phyloP scores from a whole-genome alignment of 176 grass and related monocot genomes.

The Melocanna baccifera region DNA sequence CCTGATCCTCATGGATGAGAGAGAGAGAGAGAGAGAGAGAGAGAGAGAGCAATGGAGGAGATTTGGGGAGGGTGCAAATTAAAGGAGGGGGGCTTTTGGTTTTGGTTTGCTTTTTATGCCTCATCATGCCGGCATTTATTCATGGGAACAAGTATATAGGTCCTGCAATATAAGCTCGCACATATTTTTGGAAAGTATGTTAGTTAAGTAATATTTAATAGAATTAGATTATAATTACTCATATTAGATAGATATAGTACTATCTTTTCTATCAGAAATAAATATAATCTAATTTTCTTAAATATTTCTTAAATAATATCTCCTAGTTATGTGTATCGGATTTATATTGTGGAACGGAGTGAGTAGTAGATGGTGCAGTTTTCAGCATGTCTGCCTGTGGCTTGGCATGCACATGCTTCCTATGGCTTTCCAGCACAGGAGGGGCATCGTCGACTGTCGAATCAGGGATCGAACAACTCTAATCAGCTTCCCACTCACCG shows the following conservation, averaged over 20 bases:
- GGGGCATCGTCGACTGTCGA: background rate
- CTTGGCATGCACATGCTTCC: conserved; percentile 32
- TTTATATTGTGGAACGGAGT: no score
- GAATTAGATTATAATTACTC: no score
- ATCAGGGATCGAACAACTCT: background rate
- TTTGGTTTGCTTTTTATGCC: conserved; percentile 34
- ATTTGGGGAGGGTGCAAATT: conserved; percentile 72
- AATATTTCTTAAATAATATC: no score
- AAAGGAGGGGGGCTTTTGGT: conserved; percentile 49
- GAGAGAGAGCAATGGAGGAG: conserved; percentile 4
- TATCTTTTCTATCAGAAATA: no score
- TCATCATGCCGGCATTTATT: conserved; percentile 39
- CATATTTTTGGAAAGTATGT: no score
- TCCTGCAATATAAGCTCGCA: no score
- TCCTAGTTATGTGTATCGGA: no score
- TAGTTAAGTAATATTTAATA: no score
- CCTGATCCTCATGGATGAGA: conserved; percentile 83
- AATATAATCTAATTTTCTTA: no score
- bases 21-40: conserved; percentile 11
- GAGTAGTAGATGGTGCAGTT: conserved; percentile 52
- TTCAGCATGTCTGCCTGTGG: conserved; percentile 43
- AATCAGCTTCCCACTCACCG: background rate
- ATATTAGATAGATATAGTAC: no score
- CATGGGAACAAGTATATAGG: conserved; percentile 29
- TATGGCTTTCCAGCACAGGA: no score